Conservation (phyloP, 305 asterid genomes). For the Plantago rigida region DNA sequence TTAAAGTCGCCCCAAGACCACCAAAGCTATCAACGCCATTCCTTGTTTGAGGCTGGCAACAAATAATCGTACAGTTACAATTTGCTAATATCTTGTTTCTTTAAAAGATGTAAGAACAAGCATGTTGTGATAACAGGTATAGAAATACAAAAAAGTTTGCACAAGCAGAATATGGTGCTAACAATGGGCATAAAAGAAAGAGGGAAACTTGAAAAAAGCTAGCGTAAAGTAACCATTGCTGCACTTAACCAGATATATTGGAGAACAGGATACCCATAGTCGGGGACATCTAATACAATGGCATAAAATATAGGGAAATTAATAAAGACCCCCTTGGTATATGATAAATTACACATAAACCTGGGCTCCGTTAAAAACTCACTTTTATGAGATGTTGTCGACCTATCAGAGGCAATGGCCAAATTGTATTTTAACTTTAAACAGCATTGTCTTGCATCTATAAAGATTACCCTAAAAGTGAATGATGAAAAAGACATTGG, state of each 20-base stretch:
- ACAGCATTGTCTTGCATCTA: neutral
- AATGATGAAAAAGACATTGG: too few relatives aligned
- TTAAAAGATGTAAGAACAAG: constrained; percentile 9
- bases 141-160: constrained; percentile 18
- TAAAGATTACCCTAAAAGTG: too few relatives aligned
- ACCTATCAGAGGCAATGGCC: neutral
- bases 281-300: constrained; percentile 3
- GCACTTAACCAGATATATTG: constrained; percentile 4
- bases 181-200: constrained; percentile 2
- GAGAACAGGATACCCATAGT: constrained; percentile 3
- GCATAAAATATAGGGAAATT: neutral
- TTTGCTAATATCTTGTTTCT: neutral
- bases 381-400: neutral
- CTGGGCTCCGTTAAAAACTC: too few relatives aligned
- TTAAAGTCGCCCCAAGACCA: constrained; percentile 95
- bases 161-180: constrained; percentile 14
- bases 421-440: neutral
- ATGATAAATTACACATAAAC: too few relatives aligned
- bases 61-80: neutral
- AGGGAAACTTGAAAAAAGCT: neutral
- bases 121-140: constrained; percentile 15
- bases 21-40: constrained; percentile 94
- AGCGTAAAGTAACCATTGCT: neutral
- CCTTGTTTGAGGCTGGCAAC: constrained; percentile 78
- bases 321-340: too few relatives aligned